Base-by-base conservation (phyloP, 106 monocot genomes). In the Gastrodia elata region DNA sequence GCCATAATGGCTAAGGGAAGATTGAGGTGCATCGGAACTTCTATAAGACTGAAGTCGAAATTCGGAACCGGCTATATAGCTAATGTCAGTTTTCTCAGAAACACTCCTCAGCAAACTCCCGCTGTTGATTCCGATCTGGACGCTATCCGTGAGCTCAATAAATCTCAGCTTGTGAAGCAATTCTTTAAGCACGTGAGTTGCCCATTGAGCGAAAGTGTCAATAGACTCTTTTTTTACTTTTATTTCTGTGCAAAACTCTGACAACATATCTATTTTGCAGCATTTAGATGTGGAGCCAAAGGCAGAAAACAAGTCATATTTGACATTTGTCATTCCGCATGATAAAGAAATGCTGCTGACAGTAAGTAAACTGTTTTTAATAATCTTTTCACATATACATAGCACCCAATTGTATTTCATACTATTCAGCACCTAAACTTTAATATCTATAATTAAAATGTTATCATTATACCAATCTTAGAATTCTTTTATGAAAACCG, bases 1-100 rank as follows among this genome's bases (percentile, higher is more conserved):
- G 91, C 87, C 14, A 94, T 94, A 64, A 94, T 94, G 94, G 94
- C 94, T 2, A 94, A 94, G 56, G 94, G 94, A 73, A 91, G 78
- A 74, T 83, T 94, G 35, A 88, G 91, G 13, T 94, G 94, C 56
- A 83, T 94, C 38, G 94, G 94, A 64, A 94, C 89, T 0, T 89
- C 91, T 41, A 87, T 94, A 46, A 82, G 91, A 39, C 78, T 91
- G 24, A 91, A 94, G 43, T 94, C 91, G 55, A 84, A 68, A 77
- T 94, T 94, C 70, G 91, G 94, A 25, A 82, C 84, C 1, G 94
- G 94, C 28, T 94, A 89, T 75, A 75, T 94, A 71, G 83, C 91
- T 71, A 94, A 85, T 64, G 78, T 94, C 14, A 91, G 82, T 70
- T 91, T 94, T 67, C 38, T 71, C 26, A 82, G 78, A 64, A 84